phyloP scores from a whole-genome alignment of 495 filamentous ascomycete genomes.

The Corynascus novoguineensis region DNA sequence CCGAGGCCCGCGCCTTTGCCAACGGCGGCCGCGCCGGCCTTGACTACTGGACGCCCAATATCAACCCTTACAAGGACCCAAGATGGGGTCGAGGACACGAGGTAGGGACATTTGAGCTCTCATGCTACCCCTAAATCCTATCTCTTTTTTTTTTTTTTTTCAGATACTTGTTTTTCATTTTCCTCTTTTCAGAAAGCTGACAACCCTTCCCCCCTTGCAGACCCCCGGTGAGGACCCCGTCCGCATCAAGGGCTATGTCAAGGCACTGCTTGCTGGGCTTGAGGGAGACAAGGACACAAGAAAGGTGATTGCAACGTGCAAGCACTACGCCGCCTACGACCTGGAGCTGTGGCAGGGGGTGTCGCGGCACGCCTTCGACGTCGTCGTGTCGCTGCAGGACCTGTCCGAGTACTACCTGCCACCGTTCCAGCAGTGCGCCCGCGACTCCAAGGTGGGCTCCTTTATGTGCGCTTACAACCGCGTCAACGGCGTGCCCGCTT shows the following conservation, averaged over 20 bases:
- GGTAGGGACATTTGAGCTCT: neutral
- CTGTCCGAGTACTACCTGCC: constrained; percentile 45
- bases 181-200: neutral
- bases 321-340: constrained; percentile 48
- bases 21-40: constrained; percentile 54
- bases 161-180: no score
- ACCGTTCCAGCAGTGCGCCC: constrained; percentile 42
- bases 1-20: constrained; percentile 62
- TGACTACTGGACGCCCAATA: constrained; percentile 63
- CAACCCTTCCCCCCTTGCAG: neutral
- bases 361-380: constrained; percentile 36
- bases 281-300: constrained; percentile 13
- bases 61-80: constrained; percentile 57
- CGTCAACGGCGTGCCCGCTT: constrained; percentile 42
- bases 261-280: constrained; percentile 31
- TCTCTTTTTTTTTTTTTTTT: no score
- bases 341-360: constrained; percentile 45
- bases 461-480: constrained; percentile 49
- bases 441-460: constrained; percentile 40
- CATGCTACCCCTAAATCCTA: no score
- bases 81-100: constrained; percentile 37
- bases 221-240: constrained; percentile 39
- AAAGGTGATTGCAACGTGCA: constrained; percentile 33
- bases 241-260: constrained; percentile 35
- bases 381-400: constrained; percentile 38